Conservation (phyloP, 805 yeast species). For the Kodamaea neixiangensis region DNA sequence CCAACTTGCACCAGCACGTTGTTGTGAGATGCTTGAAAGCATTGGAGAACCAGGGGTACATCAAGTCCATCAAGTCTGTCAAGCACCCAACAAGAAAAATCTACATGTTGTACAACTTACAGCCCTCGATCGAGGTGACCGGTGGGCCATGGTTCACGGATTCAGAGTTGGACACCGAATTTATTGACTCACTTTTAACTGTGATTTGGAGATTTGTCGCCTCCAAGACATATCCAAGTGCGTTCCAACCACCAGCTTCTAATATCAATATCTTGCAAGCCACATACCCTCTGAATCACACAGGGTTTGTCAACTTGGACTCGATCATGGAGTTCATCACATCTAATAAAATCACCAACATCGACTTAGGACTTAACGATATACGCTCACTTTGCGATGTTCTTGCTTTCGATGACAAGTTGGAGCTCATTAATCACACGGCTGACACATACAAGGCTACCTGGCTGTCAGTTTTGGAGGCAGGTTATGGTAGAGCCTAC, state of each 20-base stretch:
- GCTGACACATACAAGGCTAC: constrained; percentile 75
- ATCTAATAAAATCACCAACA: constrained; percentile 72
- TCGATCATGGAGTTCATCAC: constrained; percentile 75
- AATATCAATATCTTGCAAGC: constrained; percentile 45
- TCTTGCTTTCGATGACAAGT: constrained; percentile 78
- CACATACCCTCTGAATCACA: constrained; percentile 57
- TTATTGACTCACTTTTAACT: constrained; percentile 78
- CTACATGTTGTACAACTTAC: constrained; percentile 90
- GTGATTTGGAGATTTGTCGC: constrained; percentile 89
- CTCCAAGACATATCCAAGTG: constrained; percentile 72
- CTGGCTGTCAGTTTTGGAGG: constrained; percentile 76
- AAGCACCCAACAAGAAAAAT: constrained; percentile 93
- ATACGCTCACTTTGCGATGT: constrained; percentile 86
- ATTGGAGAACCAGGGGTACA: constrained; percentile 76
- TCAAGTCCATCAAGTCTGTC: constrained; percentile 88
- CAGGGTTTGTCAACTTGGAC: constrained; percentile 67
- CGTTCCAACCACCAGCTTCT: constrained; percentile 48
- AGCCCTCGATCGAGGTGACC: constrained; percentile 93
- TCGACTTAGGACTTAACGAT: constrained; percentile 73
- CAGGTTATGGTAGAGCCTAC: constrained; percentile 52
- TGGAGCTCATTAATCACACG: constrained; percentile 59
- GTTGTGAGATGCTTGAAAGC: constrained; percentile 80
- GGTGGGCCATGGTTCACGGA: constrained; percentile 99
- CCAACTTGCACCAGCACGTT: constrained; percentile 90
- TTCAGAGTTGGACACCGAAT: constrained; percentile 90